phyloP scores from a whole-genome alignment of 2,329 filamentous ascomycete species.

The Colletotrichum godetiae region DNA sequence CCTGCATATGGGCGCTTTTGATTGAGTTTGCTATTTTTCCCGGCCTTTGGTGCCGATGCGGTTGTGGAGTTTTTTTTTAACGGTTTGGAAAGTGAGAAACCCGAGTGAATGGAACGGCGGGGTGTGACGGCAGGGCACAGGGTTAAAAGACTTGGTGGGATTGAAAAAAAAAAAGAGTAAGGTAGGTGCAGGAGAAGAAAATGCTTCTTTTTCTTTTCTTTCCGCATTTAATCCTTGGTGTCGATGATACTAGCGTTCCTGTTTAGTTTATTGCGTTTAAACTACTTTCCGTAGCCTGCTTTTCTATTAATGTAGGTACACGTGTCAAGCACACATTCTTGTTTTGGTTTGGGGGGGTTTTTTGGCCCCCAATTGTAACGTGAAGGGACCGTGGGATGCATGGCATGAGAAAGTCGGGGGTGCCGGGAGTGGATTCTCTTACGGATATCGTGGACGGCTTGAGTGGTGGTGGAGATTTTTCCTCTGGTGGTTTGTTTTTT shows the following conservation, averaged over 20 bases:
- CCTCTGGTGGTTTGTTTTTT: neutral
- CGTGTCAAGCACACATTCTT: neutral
- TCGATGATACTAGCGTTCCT: conserved; percentile 13
- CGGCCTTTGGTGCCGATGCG: neutral
- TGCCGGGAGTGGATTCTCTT: neutral
- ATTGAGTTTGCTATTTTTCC: neutral
- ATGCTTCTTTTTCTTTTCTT: neutral
- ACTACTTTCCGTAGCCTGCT: neutral
- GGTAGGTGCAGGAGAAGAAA: neutral
- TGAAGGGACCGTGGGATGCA: neutral
- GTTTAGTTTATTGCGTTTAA: conserved; percentile 7
- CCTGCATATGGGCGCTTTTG: neutral
- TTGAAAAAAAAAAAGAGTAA: too few relatives aligned
- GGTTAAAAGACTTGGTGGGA: neutral
- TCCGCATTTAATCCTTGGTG: conserved; percentile 9
- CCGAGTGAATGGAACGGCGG: neutral
- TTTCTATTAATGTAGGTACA: neutral
- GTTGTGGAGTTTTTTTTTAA: neutral
- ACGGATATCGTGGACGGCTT: neutral
- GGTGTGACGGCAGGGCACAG: neutral
- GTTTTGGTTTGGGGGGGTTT: neutral
- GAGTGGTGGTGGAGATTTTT: neutral
- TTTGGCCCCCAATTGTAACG: conserved; percentile 16
- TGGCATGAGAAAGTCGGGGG: neutral
- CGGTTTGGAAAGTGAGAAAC: neutral